A percentile compares a stretch with the other conserved stretches of the same genome.
These are phyloP conservation scores for Halophytophthora batemanensis DNA, from an alignment of 352 stramenopile genomes.

Conservation along the genomic window DNA sequence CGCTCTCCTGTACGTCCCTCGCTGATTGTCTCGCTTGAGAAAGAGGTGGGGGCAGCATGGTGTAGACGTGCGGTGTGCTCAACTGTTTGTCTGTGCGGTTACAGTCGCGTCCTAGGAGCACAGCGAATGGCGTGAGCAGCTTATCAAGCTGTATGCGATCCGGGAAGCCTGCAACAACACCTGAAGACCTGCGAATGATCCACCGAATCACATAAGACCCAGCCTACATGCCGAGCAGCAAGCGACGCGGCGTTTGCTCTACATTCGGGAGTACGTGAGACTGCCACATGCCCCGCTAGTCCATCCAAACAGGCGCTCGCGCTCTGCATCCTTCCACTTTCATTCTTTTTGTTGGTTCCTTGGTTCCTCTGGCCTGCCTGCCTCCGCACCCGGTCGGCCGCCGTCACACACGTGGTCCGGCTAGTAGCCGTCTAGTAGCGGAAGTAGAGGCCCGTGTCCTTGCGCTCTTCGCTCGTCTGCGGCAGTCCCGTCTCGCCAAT, in stretches of 20 bases:
- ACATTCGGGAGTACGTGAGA: no score
- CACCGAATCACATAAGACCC: no score
- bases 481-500: slow-evolving; percentile 78
- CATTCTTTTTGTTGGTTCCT: slow-evolving; percentile 34
- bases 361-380: slow-evolving; percentile 3
- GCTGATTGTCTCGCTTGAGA: not conserved
- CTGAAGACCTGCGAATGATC: not conserved
- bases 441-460: slow-evolving; percentile 86
- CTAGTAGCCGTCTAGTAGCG: slow-evolving; percentile 72
- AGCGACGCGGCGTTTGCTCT: no score
- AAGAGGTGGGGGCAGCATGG: slow-evolving; percentile 11
- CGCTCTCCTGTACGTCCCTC: slow-evolving; percentile 43
- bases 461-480: slow-evolving; percentile 61
- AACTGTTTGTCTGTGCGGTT: not conserved
- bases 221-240: no score
- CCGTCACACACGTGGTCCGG: slow-evolving; percentile 1
- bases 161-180: no score
- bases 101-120: slow-evolving; percentile 1
- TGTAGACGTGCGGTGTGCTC: no score
- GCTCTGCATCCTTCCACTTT: slow-evolving; percentile 27
- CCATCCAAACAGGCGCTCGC: slow-evolving; percentile 4
- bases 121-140: not conserved
- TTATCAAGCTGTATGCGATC: no score
- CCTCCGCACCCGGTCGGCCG: slow-evolving; percentile 19
- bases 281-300: not conserved